Evolutionary conservation across 768 basidiomycete species (phyloP).

Genomic region (Russula foetens): DNA sequence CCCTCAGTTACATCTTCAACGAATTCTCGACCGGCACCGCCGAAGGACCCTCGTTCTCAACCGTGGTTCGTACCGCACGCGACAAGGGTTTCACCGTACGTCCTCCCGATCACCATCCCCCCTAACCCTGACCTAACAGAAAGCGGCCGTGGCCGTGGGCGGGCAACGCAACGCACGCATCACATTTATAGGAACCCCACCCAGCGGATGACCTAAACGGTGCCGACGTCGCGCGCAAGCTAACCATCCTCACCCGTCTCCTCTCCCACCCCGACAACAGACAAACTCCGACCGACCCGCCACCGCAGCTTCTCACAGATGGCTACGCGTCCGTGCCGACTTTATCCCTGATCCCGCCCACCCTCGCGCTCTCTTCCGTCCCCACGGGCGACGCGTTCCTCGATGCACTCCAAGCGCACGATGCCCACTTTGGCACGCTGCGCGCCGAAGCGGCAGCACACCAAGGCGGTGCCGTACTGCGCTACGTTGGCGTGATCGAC

Average conservation of each 20-base stretch:
- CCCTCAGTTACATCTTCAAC: slow-evolving; percentile 99
- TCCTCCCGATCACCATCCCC: background rate
- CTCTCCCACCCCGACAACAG: slow-evolving; percentile 44
- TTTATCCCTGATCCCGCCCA: slow-evolving; percentile 74
- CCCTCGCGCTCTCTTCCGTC: slow-evolving; percentile 46
- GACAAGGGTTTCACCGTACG: slow-evolving; percentile 91
- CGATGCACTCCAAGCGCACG: slow-evolving; percentile 69
- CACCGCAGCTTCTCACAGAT: slow-evolving; percentile 38
- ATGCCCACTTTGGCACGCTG: slow-evolving; percentile 66
- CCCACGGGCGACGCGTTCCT: slow-evolving; percentile 79
- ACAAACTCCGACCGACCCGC: slow-evolving; percentile 4
- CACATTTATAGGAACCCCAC: slow-evolving; percentile 82
- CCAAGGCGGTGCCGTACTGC: slow-evolving; percentile 54
- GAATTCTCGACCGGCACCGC: slow-evolving; percentile 71
- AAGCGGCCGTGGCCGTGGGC: too few species aligned
- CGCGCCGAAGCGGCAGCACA: slow-evolving; percentile 61
- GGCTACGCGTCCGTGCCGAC: slow-evolving; percentile 80
- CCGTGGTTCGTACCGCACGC: slow-evolving; percentile 80
- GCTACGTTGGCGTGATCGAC: slow-evolving; percentile 95
- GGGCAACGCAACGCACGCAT: too few species aligned
- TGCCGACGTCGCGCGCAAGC: slow-evolving; percentile 93
- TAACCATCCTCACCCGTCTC: slow-evolving; percentile 88
- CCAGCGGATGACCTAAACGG: slow-evolving; percentile 96
- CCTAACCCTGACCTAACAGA: background rate
- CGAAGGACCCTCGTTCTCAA: slow-evolving; percentile 73